Evolutionary conservation across 1,284 basidiomycete species (phyloP).

Genomic region (Sanguinoderma infundibulare): DNA sequence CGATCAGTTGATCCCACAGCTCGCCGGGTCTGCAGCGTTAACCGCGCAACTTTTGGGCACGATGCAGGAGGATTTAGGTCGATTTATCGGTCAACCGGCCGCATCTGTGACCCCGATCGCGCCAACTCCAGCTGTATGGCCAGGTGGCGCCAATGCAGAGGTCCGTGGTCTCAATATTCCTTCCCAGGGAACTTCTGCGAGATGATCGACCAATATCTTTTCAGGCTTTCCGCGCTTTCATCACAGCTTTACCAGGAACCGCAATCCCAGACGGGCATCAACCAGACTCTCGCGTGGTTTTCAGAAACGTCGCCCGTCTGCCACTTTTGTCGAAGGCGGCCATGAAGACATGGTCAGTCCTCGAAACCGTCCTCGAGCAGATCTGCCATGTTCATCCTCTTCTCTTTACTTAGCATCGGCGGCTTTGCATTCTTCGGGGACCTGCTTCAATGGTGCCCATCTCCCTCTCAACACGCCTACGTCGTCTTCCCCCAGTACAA

Average conservation of each 20-base stretch:
- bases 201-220: not conserved
- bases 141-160: too few relatives aligned
- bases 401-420: constrained; percentile 6
- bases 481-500: constrained; percentile 13
- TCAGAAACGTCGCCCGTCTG: constrained; percentile 6
- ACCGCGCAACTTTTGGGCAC: not conserved
- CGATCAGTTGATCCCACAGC: constrained; percentile 11
- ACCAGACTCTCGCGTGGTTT: constrained; percentile 6
- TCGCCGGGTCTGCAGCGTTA: not conserved
- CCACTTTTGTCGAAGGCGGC: constrained; percentile 20
- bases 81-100: not conserved
- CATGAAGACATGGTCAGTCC: constrained; percentile 13
- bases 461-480: constrained; percentile 16
- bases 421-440: constrained; percentile 15
- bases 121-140: too few relatives aligned
- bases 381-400: too few relatives aligned
- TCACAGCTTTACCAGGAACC: constrained; percentile 1
- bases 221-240: constrained; percentile 5
- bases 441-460: constrained; percentile 6
- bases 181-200: too few relatives aligned
- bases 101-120: not conserved
- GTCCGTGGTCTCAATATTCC: too few relatives aligned
- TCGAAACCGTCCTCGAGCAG: too few relatives aligned
- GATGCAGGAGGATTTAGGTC: not conserved
- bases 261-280: not conserved